phyloP scores from a whole-genome alignment of 306 rosid species.

The Pterocarpus santalinus region DNA sequence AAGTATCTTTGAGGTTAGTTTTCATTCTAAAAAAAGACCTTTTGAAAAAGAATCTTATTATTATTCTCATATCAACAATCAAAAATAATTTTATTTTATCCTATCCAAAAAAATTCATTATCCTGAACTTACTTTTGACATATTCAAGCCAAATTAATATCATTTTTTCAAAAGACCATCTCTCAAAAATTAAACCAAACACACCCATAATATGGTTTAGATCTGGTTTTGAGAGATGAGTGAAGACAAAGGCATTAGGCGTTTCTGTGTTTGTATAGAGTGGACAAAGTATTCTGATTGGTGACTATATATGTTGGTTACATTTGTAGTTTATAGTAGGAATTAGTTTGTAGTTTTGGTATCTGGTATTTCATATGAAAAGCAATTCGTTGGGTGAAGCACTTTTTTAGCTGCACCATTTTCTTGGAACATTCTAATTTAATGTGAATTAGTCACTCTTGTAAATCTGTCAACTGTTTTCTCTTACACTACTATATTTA shows the following conservation, averaged over 20 bases:
- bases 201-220: not conserved
- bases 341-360: slow-evolving; percentile 6
- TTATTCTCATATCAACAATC: no score
- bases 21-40: no score
- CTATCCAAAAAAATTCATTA: no score
- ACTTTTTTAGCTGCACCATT: not conserved
- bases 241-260: not conserved
- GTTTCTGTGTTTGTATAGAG: not conserved
- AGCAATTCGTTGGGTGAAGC: not conserved
- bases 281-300: slow-evolving; percentile 8
- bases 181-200: no score
- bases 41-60: no score
- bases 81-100: no score
- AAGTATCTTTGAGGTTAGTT: no score
- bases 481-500: slow-evolving; percentile 6
- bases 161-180: no score
- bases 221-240: slow-evolving; percentile 11
- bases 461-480: slow-evolving; percentile 22
- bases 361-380: slow-evolving; percentile 6
- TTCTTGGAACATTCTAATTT: not conserved
- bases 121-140: no score
- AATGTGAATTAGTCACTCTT: not conserved
- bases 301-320: slow-evolving; percentile 1
- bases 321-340: slow-evolving; percentile 1
- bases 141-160: no score